Evolutionary conservation across 345 rosid genomes (phyloP).

Genomic region (Eucalyptus lansdowneana): DNA sequence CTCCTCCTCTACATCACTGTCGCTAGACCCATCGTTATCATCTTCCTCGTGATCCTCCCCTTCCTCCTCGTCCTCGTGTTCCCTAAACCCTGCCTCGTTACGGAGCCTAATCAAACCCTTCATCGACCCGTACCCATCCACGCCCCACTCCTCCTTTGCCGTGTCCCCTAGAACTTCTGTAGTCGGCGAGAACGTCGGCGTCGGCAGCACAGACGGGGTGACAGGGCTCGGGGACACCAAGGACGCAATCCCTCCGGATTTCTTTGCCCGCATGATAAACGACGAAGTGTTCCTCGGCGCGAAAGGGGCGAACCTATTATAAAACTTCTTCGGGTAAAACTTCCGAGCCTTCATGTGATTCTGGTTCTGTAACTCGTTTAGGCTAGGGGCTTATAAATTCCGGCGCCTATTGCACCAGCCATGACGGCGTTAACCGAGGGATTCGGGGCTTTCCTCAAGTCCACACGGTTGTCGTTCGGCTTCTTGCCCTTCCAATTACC

Average conservation of each 20-base stretch:
- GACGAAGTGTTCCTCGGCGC: conserved; percentile 94
- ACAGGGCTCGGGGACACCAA: conserved; percentile 95
- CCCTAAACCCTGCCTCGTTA: conserved; percentile 42
- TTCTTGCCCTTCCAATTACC: conserved; percentile 84
- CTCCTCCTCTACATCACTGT: conserved; percentile 97
- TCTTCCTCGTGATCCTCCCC: conserved; percentile 85
- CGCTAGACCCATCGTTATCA: conserved; percentile 63
- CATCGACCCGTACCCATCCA: conserved; percentile 98
- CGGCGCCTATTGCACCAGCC: conserved; percentile 3
- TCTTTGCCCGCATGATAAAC: conserved; percentile 79
- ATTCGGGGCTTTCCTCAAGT: conserved; percentile 35
- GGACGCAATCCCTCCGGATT: conserved; percentile 83
- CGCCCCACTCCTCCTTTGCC: conserved; percentile 99
- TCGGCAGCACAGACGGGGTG: conserved; percentile 78
- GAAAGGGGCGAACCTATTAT: conserved; percentile 67
- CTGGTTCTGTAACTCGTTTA: conserved; percentile 72
- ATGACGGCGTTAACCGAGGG: conserved; percentile 6
- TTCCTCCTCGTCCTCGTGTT: conserved; percentile 20
- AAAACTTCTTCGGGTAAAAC: conserved; percentile 58
- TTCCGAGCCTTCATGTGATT: conserved; percentile 67
- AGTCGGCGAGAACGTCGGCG: conserved; percentile 74
- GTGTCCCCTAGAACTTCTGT: conserved; percentile 88
- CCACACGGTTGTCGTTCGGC: conserved; percentile 6
- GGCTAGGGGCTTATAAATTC: conserved; percentile 77
- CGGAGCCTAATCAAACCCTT: conserved; percentile 83